Evolutionary conservation across 805 yeast species (phyloP).

Genomic region (Lachancea cidri): DNA sequence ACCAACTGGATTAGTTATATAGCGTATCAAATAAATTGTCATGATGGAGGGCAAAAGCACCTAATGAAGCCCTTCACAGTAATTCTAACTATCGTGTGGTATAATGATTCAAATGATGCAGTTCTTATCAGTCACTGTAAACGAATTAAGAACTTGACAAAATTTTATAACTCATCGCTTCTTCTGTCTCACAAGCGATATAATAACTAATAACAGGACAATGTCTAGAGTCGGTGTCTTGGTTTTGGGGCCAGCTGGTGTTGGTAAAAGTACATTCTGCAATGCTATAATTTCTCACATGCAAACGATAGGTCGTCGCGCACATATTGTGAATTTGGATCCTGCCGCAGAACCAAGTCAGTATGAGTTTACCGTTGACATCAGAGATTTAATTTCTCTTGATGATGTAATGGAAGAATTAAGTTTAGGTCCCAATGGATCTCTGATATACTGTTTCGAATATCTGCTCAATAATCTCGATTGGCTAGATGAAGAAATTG

Average conservation of each 20-base stretch:
- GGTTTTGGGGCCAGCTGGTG: slow-evolving; percentile 97
- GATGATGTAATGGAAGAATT: slow-evolving; percentile 96
- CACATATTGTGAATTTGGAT: slow-evolving; percentile 90
- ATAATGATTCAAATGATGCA: not conserved
- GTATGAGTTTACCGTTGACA: slow-evolving; percentile 88
- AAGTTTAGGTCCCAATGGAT: slow-evolving; percentile 93
- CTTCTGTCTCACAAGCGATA: not conserved
- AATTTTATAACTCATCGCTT: not conserved
- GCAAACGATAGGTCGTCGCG: slow-evolving; percentile 86
- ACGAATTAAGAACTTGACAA: not conserved
- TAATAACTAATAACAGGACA: too few species aligned
- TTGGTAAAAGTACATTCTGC: slow-evolving; percentile 92
- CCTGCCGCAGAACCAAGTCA: slow-evolving; percentile 96
- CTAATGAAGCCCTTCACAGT: too few species aligned
- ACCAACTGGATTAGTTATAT: slow-evolving; percentile 34
- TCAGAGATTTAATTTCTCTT: slow-evolving; percentile 80
- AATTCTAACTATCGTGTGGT: too few species aligned
- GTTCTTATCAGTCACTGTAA: not conserved
- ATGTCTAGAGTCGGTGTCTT: slow-evolving; percentile 96
- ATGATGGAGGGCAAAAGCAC: too few species aligned
- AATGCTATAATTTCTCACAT: slow-evolving; percentile 80
- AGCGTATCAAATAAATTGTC: too few species aligned
- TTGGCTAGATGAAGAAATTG: slow-evolving; percentile 97
- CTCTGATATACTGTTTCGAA: slow-evolving; percentile 88
- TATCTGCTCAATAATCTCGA: slow-evolving; percentile 83